These are phyloP conservation scores for Avena insularis DNA, from an alignment of 176 grass and related monocot species.

Conservation along the genomic window DNA sequence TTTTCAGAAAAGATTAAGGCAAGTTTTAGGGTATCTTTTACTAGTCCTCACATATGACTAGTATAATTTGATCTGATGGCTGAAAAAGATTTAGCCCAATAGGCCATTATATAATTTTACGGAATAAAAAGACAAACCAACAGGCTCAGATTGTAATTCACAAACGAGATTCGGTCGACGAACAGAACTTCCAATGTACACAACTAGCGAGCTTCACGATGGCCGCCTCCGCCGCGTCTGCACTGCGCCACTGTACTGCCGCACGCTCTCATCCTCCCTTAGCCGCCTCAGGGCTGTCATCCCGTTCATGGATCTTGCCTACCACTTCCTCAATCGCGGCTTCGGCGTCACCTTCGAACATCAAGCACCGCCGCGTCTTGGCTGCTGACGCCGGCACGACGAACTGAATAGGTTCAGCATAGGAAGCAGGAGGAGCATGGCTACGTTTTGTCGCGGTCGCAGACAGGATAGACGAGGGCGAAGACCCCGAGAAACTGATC, in stretches of 20 bases:
- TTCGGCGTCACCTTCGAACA: conserved; percentile 62
- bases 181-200: too few species aligned
- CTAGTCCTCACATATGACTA: too few species aligned
- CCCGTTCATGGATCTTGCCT: conserved; percentile 57
- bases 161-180: too few species aligned
- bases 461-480: conserved; percentile 36
- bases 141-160: too few species aligned
- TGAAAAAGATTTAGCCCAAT: too few species aligned
- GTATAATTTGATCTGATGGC: too few species aligned
- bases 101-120: too few species aligned
- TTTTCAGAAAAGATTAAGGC: too few species aligned
- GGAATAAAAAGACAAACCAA: too few species aligned
- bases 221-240: neutral
- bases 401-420: neutral
- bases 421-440: neutral
- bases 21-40: too few species aligned
- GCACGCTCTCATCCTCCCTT: conserved; percentile 53
- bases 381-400: neutral
- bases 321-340: conserved; percentile 56
- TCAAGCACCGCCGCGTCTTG: conserved; percentile 39
- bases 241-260: neutral
- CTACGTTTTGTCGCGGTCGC: conserved; percentile 35
- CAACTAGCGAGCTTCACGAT: neutral
- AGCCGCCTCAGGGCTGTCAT: conserved; percentile 60
- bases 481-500: conserved; percentile 36